phyloP scores from a whole-genome alignment of 1,139 yeast species.

The Ogataea hybrid region DNA sequence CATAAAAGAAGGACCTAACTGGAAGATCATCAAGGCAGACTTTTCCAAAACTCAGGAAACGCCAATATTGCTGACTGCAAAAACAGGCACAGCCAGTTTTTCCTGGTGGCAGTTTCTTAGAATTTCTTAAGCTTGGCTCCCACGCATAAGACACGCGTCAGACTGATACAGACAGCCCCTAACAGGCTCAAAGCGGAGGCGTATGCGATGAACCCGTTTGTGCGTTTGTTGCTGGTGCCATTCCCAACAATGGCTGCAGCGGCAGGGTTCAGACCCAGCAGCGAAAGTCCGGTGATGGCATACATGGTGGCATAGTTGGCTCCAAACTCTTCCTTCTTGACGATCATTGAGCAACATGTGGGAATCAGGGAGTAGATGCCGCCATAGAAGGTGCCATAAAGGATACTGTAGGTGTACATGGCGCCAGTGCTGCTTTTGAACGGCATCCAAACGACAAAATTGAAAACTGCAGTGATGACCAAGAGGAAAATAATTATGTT shows the following conservation, averaged over 20 bases:
- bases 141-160: constrained; percentile 37
- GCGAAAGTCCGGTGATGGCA: constrained; percentile 36
- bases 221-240: constrained; percentile 23
- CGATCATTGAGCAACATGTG: constrained; percentile 44
- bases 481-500: constrained; percentile 49
- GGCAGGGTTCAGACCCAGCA: constrained; percentile 45
- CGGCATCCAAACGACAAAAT: constrained; percentile 39
- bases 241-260: constrained; percentile 42
- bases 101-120: constrained; percentile 7
- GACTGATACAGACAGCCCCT: constrained; percentile 27
- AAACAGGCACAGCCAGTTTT: neutral
- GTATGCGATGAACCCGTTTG: constrained; percentile 31
- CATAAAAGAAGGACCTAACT: constrained; percentile 3
- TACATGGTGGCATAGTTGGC: constrained; percentile 41
- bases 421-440: constrained; percentile 30
- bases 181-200: constrained; percentile 31
- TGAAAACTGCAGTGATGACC: constrained; percentile 39
- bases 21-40: constrained; percentile 1
- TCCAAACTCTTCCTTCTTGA: constrained; percentile 44
- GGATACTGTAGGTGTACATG: constrained; percentile 44
- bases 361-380: no score
- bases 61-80: neutral
- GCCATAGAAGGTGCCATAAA: constrained; percentile 56
- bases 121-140: constrained; percentile 26
- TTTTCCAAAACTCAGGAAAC: no score